Base-by-base conservation (phyloP, 2,329 filamentous ascomycete genomes). In the Diplodia corticola region DNA sequence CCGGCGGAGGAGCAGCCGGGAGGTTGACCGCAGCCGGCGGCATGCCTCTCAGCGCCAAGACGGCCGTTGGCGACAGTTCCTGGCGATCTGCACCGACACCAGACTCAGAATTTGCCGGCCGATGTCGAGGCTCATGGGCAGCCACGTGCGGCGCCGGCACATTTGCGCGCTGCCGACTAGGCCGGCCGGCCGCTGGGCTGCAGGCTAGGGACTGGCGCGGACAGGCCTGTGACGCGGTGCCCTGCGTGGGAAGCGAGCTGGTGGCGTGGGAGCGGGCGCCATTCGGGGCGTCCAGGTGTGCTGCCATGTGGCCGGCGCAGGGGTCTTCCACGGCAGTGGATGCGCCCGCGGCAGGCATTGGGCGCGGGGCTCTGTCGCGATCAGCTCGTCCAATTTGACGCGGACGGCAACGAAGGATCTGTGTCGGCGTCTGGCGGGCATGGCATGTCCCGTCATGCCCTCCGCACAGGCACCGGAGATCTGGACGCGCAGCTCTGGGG, bases 51-150 rank as follows among this genome's bases (percentile, higher is more conserved):
- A n/a, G 33, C 51, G 51, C 50, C 63, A 54, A 57, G 50, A 13
- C 35, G 51, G 40, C 51, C 26, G 44, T 35, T 65, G 53, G 51
- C 63, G 24, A 55, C 28, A 55, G 63, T 65, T 37, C 63, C 63
- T 65, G 63, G 63, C 63, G 63, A 65, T 65, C 63, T 49, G 51
- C 50, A 65, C 57, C 57, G 26, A 33, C 57, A 40, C 20, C 30
- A 35, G 22, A 22, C 15, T 13, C 24, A 22, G 28, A 46, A 61
- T 61, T 61, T 61, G 57, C 57, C 57, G 57, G 57, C 57, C 57
- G 55, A 54, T 24, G 26, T 60, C 55, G 55, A 60, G 55, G 55
- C 55, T 60, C 55, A 10, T 44, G 9, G 54, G 12, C 24, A 60
- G 55, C 37, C 57, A 61, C 57, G 57, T 61, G 57, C 57, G 57